Base-by-base conservation (phyloP, 2,329 filamentous ascomycete species). In the Trichoderma koningii region DNA sequence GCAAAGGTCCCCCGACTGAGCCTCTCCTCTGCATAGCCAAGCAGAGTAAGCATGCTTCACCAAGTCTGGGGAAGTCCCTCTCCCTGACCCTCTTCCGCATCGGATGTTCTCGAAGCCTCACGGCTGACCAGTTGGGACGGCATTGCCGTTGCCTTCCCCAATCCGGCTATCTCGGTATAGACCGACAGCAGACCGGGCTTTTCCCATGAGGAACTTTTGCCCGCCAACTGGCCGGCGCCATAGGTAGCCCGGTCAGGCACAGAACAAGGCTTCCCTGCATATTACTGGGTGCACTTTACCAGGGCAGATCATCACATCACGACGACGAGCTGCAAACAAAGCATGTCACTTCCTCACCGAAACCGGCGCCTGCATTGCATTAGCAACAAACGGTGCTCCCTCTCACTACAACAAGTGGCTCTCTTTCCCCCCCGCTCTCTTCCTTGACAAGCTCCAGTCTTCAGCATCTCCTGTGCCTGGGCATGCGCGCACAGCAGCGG, bases 321-420 rank as follows among this genome's bases (percentile, higher is more conserved):
- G 7, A 38, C 21, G 3, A 15, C 56, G 9, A 50, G 26, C 15
- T 23, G 12, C 14, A 17, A 10, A 10, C 21, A 9, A 17, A 42
- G 48, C 10, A 62, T 62, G 48, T 53, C 59, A 62, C 48, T 62
- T 62, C 10, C 41, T 51, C 57, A 42, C 47, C 57, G 57, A 61
- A 51, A 61, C 30, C 42, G 57, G 38, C 38, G 1, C 44, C 5
- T 44, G 17, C 42, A 34, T 5, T 45, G 55, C 55, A 57, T 42
- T 57, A 57, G 42, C 26, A 14, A 5, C 28, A 30, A 30, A 34
- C 30, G 30, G 30, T 56, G 44, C 53, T 10, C 53, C 53, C 26
- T 44, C 53, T 56, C 28, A 56, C 44, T 56, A 42, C 44, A 45
- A 42, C 53, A 56, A 44, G 53, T 55, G 19, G 44, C 23, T 44